phyloP scores from a whole-genome alignment of 2,329 filamentous ascomycete species.

The Coniosporium tulheliwenetii region DNA sequence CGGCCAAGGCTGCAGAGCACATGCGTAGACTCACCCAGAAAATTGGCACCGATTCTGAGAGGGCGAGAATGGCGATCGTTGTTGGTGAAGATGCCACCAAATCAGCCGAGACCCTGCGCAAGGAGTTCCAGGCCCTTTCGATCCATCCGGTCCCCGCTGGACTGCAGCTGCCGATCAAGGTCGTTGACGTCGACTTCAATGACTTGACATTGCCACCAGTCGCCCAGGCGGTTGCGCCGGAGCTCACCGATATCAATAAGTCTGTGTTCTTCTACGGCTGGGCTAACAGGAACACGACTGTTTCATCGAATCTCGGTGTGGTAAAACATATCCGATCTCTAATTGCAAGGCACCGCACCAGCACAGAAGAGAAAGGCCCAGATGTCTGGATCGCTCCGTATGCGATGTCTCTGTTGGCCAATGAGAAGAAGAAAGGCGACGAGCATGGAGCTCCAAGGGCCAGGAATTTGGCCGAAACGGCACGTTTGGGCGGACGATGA shows the following conservation, averaged over 20 bases:
- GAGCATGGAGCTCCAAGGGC: no score
- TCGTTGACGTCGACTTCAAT: conserved; percentile 29
- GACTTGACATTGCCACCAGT: conserved; percentile 27
- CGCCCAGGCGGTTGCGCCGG: conserved; percentile 26
- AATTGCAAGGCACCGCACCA: conserved; percentile 36
- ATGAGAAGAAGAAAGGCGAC: conserved; percentile 31
- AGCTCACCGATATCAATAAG: conserved; percentile 45
- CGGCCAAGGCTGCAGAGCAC: conserved; percentile 45
- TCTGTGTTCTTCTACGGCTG: conserved; percentile 62
- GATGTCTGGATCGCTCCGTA: conserved; percentile 50
- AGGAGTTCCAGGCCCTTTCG: conserved; percentile 27
- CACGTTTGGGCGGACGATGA: no score
- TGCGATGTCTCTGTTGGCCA: conserved; percentile 50
- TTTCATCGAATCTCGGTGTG: conserved; percentile 56
- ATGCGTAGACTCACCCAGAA: conserved; percentile 51
- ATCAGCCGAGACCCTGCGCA: conserved; percentile 12
- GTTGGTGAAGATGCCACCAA: conserved; percentile 30
- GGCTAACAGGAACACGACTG: conserved; percentile 44
- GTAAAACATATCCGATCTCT: conserved; percentile 47
- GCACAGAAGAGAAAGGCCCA: conserved; percentile 38
- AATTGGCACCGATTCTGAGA: conserved; percentile 48
- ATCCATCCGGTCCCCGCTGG: conserved; percentile 35
- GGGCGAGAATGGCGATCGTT: conserved; percentile 41
- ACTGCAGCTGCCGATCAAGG: conserved; percentile 45
- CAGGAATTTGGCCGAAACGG: no score